A percentile compares a stretch with the other conserved stretches of the same genome.
phyloP scores from a whole-genome alignment of 352 stramenopile genomes.

The Phytophthora europaea region DNA sequence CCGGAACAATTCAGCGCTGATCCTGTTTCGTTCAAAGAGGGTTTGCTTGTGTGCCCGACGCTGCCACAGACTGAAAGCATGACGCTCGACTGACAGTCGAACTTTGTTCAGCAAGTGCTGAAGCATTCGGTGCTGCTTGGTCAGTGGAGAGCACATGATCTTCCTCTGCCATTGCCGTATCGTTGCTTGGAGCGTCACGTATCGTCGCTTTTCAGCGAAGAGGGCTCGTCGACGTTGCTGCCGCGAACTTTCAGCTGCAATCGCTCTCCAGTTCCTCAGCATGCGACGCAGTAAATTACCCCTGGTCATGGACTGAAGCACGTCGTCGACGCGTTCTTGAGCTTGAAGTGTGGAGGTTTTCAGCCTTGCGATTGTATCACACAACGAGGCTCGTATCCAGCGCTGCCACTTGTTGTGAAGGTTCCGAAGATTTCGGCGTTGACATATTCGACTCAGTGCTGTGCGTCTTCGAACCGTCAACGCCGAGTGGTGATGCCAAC shows the following conservation, averaged over 20 bases:
- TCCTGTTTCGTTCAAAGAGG: conserved; percentile 20
- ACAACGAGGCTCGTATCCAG: conserved; percentile 20
- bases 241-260: background rate
- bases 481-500: conserved; percentile 15
- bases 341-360: conserved; percentile 15
- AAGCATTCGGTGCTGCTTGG: conserved; percentile 27
- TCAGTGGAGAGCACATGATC: conserved; percentile 18
- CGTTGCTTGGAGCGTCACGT: conserved; percentile 18
- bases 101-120: conserved; percentile 14
- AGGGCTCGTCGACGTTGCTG: conserved; percentile 16
- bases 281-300: conserved; percentile 14
- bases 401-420: conserved; percentile 21
- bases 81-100: conserved; percentile 15
- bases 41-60: conserved; percentile 20
- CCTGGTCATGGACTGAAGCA: conserved; percentile 2
- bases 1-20: conserved; percentile 35
- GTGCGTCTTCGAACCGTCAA: conserved; percentile 17
- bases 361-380: conserved; percentile 8
- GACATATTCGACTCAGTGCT: conserved; percentile 12
- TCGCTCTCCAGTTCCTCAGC: conserved; percentile 16
- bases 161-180: conserved; percentile 27
- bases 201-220: conserved; percentile 34
- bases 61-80: conserved; percentile 27
- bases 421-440: background rate
- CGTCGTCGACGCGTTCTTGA: conserved; percentile 17